Base-by-base conservation (phyloP, 352 stramenopile genomes). In the Pythium pyrilobum region DNA sequence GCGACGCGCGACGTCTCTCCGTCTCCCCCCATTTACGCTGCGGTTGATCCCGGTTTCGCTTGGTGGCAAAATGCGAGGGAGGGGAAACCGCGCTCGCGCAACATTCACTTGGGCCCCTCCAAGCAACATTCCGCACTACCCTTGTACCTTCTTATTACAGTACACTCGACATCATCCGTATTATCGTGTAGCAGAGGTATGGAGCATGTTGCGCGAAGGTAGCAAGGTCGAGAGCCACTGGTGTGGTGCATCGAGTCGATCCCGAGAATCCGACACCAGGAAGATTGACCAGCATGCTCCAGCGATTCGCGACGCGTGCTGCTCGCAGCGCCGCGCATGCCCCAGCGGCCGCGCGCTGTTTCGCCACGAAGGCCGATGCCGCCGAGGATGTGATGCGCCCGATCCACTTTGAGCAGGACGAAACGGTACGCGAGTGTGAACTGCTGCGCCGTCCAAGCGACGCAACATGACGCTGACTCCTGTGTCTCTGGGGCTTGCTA, bases 401-500 rank as follows among this genome's bases (percentile, higher is more conserved):
- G 7, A 90, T 90, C 58, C 77, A 90, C 69, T 87, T 90, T 52
- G 75, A 81, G 41, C 69, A 81, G 52, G 72, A 87, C 38, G 66
- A 77, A 36, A 61, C 77, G 42, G 78, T 89, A 71, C 55, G 72
- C 18, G 24, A 18, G n/a, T 18, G 24, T 18, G n/a, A n/a, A n/a
- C 11, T 16, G 6, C 9, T 42, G 36, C 6, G 10, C 6, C 36
- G 36, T 8, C 36, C 31, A 36, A 13, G 31, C 31, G 8, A 36
- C 31, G 31, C 8, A n/a, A n/a, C n/a, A 7, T 43, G 37, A 10
- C n/a, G 18, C 18, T 11, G 37, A 20, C 13, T 8, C 18, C 37
- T 43, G 37, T 43, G 37, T 24, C 18, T 8, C 7, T 43, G 40
- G 20, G 28, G 40, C 36, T 42, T 24, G 38, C 23, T 37, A 12